Evolutionary conservation across 2,329 filamentous ascomycete genomes (phyloP), one percentile per base, ranked within the genome.

Genomic region (Penicillium sp.): DNA sequence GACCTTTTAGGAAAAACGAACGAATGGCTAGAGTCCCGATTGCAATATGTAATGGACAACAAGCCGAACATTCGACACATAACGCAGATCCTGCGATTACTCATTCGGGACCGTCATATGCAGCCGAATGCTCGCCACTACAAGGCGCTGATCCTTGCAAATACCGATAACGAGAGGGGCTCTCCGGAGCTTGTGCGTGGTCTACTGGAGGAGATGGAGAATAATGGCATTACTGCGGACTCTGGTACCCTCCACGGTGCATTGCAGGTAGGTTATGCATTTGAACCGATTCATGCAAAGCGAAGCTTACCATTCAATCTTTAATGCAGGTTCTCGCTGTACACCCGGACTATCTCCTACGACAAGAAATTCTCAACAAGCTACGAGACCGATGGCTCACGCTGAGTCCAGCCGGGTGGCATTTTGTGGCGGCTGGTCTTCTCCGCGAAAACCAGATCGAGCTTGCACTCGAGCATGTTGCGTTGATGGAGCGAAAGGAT

Each of bases 381-480:
- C 65, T 80, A 44, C 84, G 84, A 65, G 80, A 84, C 53, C 81
- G 84, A 60, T 96, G 91, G 89, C 81, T 88, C 50, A 76, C 78
- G 9, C 75, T 89, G 9, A 84, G 80, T 40, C 82, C 80, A 11
- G 78, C 81, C 7, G 88, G 86, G 9, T 83, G 83, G 68, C 84
- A 89, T 64, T 84, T 83, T 67, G 79, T 95, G 19, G 82, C 88
- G 1, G 75, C 90, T 10, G 91, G 90, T 0, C 75, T 95, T 56
- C 78, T 97, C 35, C 83, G 91, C 19, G 92, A 97, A 64, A 84
- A 86, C 0, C 88, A 95, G 65, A 87, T 90, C 59, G 94, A 97
- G 74, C 77, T 92, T 60, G 92, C 91, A 1, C 77, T 96, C 55
- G 77, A 82, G 49, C 84, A 84, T 61, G 73, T 96, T 40, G 86